Evolutionary conservation across 2,329 filamentous ascomycete species (phyloP), one percentile per base, ranked within the genome.

Genomic region (Berkeleyomyces rouxiae): DNA sequence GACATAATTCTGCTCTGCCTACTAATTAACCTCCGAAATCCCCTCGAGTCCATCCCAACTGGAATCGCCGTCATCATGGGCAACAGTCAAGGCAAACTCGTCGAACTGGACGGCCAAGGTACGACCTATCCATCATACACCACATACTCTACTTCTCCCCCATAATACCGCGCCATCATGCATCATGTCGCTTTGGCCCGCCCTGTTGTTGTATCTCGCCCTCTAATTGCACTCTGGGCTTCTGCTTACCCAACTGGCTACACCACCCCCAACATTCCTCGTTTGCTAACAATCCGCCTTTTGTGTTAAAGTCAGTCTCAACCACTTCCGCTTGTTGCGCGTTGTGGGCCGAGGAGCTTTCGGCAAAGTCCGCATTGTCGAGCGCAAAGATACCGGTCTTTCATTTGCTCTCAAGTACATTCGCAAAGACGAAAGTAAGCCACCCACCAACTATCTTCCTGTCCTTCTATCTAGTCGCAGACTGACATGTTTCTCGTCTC

Each of bases 351-450:
- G 96, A 74, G 93, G 93, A 70, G 93, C 93, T 63, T 99, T 99
- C 78, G 93, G 93, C 70, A 99, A 99, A 76, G 93, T 99, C 66
- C 87, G 93, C 70, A 99, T 99, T 68, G 93, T 99, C 71, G 93
- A 99, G 79, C 84, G 91, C 68, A 97, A 97, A 75, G 93, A 99
- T 72, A 96, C 90, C 1, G 86, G 85, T 63, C 76, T 97, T 69
- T 92, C 91, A 2, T 99, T 99, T 74, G 93, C 93, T 53, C 80
- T 99, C 67, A 99, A 99, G 75, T 97, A 97, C 74, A 97, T 97
- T 67, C 85, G 91, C 68, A 97, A 96, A 82, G 92, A 97, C 87
- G 92, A 97, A 83, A 88, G 90, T 91, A 49, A 46, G 63, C 47
- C 44, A 23, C 23, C 31, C 11, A 53, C 11, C 16, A 36, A 31